phyloP scores from a whole-genome alignment of 1,284 basidiomycete species.

The Jaminaea rosea region DNA sequence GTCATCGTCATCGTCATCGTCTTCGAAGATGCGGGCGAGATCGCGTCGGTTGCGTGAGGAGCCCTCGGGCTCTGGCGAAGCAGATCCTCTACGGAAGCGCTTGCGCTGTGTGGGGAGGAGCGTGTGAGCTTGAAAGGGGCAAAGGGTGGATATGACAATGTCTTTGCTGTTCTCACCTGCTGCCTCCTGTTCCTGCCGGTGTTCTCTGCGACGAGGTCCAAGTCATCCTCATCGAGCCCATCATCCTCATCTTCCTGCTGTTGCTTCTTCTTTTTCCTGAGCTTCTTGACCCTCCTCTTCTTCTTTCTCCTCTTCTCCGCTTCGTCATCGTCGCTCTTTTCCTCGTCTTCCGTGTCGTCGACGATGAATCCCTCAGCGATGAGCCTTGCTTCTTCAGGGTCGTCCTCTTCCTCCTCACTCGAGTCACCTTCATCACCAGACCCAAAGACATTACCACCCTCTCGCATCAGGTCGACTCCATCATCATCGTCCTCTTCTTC shows the following conservation, averaged over 20 bases:
- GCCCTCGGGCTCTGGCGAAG: conserved; percentile 52
- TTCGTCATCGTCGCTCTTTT: conserved; percentile 5
- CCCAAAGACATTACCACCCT: conserved; percentile 36
- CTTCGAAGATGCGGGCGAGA: conserved; percentile 66
- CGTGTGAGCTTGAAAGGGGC: conserved; percentile 51
- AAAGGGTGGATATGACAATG: background rate
- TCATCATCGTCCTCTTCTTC: conserved; percentile 37
- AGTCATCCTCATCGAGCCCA: conserved; percentile 84
- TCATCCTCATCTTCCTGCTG: conserved; percentile 59
- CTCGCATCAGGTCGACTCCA: conserved; percentile 39
- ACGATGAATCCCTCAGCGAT: conserved; percentile 45
- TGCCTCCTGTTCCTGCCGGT: conserved; percentile 57
- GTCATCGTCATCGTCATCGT: conserved; percentile 62
- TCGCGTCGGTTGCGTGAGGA: conserved; percentile 53
- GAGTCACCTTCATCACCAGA: conserved; percentile 27
- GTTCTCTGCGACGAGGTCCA: conserved; percentile 90
- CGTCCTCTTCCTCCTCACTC: conserved; percentile 39
- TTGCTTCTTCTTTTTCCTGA: conserved; percentile 48
- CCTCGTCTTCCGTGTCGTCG: conserved; percentile 41
- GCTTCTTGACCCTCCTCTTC: conserved; percentile 3
- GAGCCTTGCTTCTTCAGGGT: conserved; percentile 42
- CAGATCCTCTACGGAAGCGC: conserved; percentile 50
- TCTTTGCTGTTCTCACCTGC: conserved; percentile 14
- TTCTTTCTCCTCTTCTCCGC: conserved; percentile 6
- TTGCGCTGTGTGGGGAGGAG: conserved; percentile 9